Conservation (phyloP, 1,284 basidiomycete species). For the Pseudomicrostroma phylloplanum region DNA sequence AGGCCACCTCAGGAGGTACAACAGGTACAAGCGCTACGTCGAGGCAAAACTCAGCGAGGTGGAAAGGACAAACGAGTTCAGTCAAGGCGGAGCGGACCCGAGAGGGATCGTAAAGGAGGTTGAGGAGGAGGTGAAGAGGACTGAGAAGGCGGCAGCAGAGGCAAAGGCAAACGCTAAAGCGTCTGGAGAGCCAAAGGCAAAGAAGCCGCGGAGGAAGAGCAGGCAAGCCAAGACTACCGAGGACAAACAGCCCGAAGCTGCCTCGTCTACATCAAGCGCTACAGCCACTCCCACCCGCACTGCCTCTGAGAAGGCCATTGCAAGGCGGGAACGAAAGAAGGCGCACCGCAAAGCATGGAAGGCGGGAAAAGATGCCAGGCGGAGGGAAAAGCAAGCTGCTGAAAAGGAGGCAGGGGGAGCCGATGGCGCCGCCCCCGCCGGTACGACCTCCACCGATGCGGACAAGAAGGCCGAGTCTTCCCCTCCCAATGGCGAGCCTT, state of each 20-base stretch:
- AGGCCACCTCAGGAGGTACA: background rate
- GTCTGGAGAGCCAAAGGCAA: background rate
- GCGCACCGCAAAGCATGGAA: constrained; percentile 5
- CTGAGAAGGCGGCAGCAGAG: background rate
- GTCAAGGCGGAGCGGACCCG: background rate
- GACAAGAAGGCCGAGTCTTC: background rate
- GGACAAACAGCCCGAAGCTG: background rate
- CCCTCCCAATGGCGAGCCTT: background rate
- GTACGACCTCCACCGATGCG: too few relatives aligned
- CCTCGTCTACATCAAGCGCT: background rate
- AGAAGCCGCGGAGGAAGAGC: background rate
- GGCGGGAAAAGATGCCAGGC: background rate
- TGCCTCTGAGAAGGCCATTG: background rate
- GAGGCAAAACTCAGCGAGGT: background rate
- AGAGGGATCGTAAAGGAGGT: background rate
- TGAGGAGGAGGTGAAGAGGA: constrained; percentile 1
- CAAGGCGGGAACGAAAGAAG: constrained; percentile 6
- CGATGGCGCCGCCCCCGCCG: too few relatives aligned
- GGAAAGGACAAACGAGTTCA: constrained; percentile 2
- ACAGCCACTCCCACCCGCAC: too few relatives aligned
- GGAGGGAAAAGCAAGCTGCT: background rate
- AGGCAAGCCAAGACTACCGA: background rate
- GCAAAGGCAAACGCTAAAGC: background rate
- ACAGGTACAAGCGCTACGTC: background rate
- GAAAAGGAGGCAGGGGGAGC: constrained; percentile 1